These are phyloP conservation scores for Emericellopsis terricola DNA, from an alignment of 495 filamentous ascomycete species.

Conservation along the genomic window DNA sequence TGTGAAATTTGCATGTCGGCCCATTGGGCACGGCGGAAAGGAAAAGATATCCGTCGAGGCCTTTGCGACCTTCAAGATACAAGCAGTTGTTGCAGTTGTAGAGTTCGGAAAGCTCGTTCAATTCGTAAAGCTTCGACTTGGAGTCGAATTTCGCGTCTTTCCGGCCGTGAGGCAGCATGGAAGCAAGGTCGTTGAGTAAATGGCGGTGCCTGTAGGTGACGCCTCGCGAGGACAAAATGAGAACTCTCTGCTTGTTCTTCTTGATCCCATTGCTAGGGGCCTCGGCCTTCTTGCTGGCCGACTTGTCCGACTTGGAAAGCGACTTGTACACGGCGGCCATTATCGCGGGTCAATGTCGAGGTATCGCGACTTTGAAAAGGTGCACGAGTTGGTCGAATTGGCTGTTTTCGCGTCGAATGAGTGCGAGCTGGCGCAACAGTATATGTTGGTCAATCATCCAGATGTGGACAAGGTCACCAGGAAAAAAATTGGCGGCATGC, in stretches of 20 bases:
- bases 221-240: slow-evolving; percentile 79
- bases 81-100: slow-evolving; percentile 92
- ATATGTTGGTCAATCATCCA: too few species aligned
- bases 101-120: slow-evolving; percentile 92
- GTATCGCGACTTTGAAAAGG: too few species aligned
- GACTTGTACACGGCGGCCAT: slow-evolving; percentile 97
- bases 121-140: slow-evolving; percentile 79
- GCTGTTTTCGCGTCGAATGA: too few species aligned
- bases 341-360: not conserved
- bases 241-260: slow-evolving; percentile 60
- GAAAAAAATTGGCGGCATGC: too few species aligned
- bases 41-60: slow-evolving; percentile 88
- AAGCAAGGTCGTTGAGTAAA: slow-evolving; percentile 74
- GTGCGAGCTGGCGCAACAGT: too few species aligned
- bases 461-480: too few species aligned
- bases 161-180: slow-evolving; percentile 75
- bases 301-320: slow-evolving; percentile 57
- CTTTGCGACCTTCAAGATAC: slow-evolving; percentile 93
- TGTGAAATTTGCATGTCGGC: slow-evolving; percentile 73
- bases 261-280: slow-evolving; percentile 18
- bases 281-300: slow-evolving; percentile 28
- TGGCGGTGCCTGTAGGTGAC: slow-evolving; percentile 86
- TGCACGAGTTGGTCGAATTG: too few species aligned
- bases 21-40: slow-evolving; percentile 88
- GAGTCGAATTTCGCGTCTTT: slow-evolving; percentile 96